Evolutionary conservation across 2,329 filamentous ascomycete species (phyloP), one percentile per base, ranked within the genome.

Genomic region (Colletotrichum chlorophyti): DNA sequence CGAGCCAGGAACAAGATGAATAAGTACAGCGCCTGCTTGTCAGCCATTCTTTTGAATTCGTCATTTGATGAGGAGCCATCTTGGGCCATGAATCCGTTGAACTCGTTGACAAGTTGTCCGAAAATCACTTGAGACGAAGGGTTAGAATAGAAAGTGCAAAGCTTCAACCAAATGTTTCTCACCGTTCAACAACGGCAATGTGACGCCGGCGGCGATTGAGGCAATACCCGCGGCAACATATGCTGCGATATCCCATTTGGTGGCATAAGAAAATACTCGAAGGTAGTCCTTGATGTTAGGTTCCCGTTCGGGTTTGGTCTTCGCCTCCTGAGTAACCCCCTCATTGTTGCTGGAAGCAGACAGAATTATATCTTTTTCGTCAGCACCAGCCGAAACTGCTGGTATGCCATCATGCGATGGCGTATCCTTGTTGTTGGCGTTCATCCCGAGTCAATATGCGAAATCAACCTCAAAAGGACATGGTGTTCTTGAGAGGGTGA

Each of bases 1-100:
- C 87, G 85, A 14, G 76, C 88, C 35, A 91, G 71, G 69, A 92
- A 92, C 7, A 93, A 76, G 53, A 86, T 85, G 53, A 92, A 82
- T 65, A 92, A 86, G 70, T 87, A 91, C 0, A 93, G 74, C 70
- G 83, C 71, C 58, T 82, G 74, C 43, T 65, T 72, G 63, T 84
- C 77, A 27, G 84, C 64, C 10, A 64, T 65, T 3, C 63, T 58
- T 15, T 71, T 64, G 63, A 86, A 85, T 6, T 76, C 61, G 3
- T 62, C 68, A 42, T 69, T 70, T 5, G 72, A 68, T 4, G 65
- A 61, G 8, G 69, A 27, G 17, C 34, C n/a, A 21, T 26, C 31
- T 15, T 15, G 29, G 9, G 9, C 12, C 21, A 12, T 34, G 34
- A 40, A 49, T 10, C 34, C 46, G 27, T 69, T 81, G 63, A 87